These are phyloP conservation scores for Pseudonectria buxi DNA, from an alignment of 2,329 filamentous ascomycete species.

Conservation along the genomic window DNA sequence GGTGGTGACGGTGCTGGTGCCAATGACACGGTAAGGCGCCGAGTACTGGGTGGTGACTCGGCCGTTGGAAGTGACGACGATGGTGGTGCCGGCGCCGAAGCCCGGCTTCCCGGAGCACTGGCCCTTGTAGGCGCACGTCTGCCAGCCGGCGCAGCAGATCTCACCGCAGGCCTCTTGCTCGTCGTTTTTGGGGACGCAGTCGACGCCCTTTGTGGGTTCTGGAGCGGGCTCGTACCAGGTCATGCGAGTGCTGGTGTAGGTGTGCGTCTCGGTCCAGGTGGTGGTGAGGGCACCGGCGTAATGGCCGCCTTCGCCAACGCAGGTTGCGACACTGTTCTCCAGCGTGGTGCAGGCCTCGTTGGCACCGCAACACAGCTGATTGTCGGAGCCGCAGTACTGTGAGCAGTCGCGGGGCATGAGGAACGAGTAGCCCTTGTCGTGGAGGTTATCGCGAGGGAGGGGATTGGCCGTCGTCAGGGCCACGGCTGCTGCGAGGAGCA, in stretches of 20 bases:
- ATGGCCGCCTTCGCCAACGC: constrained; percentile 30
- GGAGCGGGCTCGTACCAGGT: constrained; percentile 42
- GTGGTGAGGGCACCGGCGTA: constrained; percentile 39
- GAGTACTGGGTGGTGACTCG: constrained; percentile 50
- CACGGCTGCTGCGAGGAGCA: constrained; percentile 33
- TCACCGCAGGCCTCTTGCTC: constrained; percentile 57
- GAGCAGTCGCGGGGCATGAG: constrained; percentile 44
- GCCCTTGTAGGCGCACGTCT: constrained; percentile 56
- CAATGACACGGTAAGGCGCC: constrained; percentile 45
- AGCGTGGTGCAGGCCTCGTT: constrained; percentile 46
- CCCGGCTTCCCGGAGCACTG: constrained; percentile 52
- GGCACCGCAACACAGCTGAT: constrained; percentile 48
- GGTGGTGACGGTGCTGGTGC: constrained; percentile 47
- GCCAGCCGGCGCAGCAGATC: constrained; percentile 64
- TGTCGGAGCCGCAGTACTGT: constrained; percentile 47
- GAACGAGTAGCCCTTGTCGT: constrained; percentile 43
- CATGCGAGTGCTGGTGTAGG: constrained; percentile 53
- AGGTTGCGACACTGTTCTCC: constrained; percentile 42
- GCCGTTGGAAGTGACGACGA: constrained; percentile 39
- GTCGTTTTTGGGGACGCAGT: constrained; percentile 44
- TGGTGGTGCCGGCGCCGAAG: constrained; percentile 35
- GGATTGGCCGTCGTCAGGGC: constrained; percentile 36
- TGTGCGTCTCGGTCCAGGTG: constrained; percentile 55
- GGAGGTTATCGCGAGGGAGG: constrained; percentile 42
- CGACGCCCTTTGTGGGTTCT: constrained; percentile 34